phyloP scores from a whole-genome alignment of 176 grass and related monocot species.

The Juncus effusus region DNA sequence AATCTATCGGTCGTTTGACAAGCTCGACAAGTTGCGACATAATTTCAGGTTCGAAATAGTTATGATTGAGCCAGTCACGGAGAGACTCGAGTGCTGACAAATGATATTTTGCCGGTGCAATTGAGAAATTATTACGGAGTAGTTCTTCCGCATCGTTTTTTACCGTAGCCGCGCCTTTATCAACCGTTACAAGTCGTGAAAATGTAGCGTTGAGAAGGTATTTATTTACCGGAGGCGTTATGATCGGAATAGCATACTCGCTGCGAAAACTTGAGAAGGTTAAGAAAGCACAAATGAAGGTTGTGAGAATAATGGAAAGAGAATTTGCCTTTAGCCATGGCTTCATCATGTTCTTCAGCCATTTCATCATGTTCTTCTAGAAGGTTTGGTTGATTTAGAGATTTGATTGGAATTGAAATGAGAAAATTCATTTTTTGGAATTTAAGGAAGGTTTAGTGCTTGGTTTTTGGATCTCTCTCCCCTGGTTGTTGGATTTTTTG shows the following conservation, averaged over 20 bases:
- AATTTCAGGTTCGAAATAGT: constrained; percentile 48
- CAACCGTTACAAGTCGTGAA: constrained; percentile 36
- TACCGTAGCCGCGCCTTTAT: constrained; percentile 39
- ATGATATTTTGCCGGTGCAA: constrained; percentile 18
- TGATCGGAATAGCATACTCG: constrained; percentile 12
- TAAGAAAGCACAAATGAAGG: constrained; percentile 31
- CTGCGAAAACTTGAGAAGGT: constrained; percentile 18
- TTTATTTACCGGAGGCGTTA: background rate
- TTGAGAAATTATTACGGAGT: constrained; percentile 24
- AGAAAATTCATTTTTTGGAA: constrained; percentile 1
- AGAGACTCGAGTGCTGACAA: constrained; percentile 27
- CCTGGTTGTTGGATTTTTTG: constrained; percentile 7
- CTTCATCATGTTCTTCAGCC: constrained; percentile 37
- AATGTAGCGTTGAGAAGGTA: constrained; percentile 25
- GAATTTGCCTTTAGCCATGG: constrained; percentile 22
- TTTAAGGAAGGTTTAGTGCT: constrained; percentile 8
- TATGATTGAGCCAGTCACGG: constrained; percentile 40
- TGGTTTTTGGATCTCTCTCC: constrained; percentile 21
- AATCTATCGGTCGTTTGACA: constrained; percentile 68
- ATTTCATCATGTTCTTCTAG: constrained; percentile 35
- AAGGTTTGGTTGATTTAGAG: background rate
- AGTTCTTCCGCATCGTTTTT: constrained; percentile 25
- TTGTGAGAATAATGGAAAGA: constrained; percentile 19
- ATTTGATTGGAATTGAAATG: constrained; percentile 3
- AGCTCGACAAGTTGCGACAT: constrained; percentile 64